Evolutionary conservation across 768 basidiomycete genomes (phyloP).

Genomic region (Suillus alpinus): DNA sequence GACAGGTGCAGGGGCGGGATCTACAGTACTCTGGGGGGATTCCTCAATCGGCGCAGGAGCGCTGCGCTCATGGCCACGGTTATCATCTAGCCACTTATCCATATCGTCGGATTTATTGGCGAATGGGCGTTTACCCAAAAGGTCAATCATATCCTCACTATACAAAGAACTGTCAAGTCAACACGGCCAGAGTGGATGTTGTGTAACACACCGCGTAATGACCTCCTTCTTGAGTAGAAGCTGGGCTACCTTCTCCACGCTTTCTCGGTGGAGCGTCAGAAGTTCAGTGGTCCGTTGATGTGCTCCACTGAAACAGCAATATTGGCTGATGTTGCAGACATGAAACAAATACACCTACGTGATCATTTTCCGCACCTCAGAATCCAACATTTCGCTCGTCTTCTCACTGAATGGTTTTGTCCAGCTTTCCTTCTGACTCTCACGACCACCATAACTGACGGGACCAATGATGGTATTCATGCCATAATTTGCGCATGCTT

Average conservation of each 20-base stretch:
- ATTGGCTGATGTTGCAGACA: slow-evolving; percentile 8
- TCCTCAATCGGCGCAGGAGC: slow-evolving; percentile 66
- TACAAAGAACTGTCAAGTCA: slow-evolving; percentile 7
- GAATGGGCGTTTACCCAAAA: slow-evolving; percentile 84
- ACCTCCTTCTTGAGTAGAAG: slow-evolving; percentile 93
- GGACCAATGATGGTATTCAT: slow-evolving; percentile 96
- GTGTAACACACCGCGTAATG: slow-evolving; percentile 70
- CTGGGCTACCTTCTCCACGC: slow-evolving; percentile 93
- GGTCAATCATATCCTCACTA: slow-evolving; percentile 84
- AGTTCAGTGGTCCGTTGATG: slow-evolving; percentile 82
- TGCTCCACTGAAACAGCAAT: slow-evolving; percentile 48
- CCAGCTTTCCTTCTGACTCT: slow-evolving; percentile 82
- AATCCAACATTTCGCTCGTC: slow-evolving; percentile 91
- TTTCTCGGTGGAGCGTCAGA: slow-evolving; percentile 74
- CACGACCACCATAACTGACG: slow-evolving; percentile 90
- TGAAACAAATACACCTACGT: slow-evolving; percentile 41
- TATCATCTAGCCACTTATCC: slow-evolving; percentile 95
- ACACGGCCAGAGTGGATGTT: background rate
- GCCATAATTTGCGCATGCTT: slow-evolving; percentile 93
- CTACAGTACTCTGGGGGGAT: slow-evolving; percentile 33
- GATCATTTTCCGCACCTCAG: slow-evolving; percentile 94
- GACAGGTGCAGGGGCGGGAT: slow-evolving; percentile 48
- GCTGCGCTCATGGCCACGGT: slow-evolving; percentile 55
- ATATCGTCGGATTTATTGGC: slow-evolving; percentile 81
- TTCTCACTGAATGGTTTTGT: slow-evolving; percentile 98